phyloP scores from a whole-genome alignment of 306 rosid species.

The Prunus mongolica region DNA sequence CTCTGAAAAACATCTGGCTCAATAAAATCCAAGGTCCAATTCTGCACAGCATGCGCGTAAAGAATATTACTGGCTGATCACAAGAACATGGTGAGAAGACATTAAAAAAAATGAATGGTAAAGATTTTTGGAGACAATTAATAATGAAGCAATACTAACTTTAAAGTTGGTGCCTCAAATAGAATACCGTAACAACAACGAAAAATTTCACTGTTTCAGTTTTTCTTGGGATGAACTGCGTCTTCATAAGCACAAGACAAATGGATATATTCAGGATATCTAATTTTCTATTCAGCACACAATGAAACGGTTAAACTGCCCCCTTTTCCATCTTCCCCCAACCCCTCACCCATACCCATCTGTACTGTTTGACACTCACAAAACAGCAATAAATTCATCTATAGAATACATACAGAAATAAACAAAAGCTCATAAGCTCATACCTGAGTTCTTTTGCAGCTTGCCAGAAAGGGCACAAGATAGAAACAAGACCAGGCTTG shows the following conservation, averaged over 20 bases:
- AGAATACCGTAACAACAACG: background rate
- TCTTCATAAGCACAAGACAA: background rate
- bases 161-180: background rate
- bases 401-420: background rate
- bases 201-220: background rate
- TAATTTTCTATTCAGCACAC: background rate
- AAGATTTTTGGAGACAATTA: background rate
- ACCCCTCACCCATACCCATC: background rate
- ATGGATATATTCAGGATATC: background rate
- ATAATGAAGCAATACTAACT: background rate
- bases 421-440: background rate
- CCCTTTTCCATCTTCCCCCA: background rate
- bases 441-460: constrained; percentile 5
- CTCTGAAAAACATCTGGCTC: constrained; percentile 13
- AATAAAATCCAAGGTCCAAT: constrained; percentile 20
- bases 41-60: constrained; percentile 14
- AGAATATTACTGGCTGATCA: constrained; percentile 2
- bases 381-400: background rate
- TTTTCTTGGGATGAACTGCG: background rate
- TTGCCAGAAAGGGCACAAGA: background rate
- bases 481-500: background rate
- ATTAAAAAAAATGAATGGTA: background rate
- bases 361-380: background rate
- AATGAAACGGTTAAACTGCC: background rate
- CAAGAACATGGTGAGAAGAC: constrained; percentile 5